These are phyloP conservation scores for Kwoniella bestiolae DNA, from an alignment of 768 basidiomycete genomes.

Conservation along the genomic window DNA sequence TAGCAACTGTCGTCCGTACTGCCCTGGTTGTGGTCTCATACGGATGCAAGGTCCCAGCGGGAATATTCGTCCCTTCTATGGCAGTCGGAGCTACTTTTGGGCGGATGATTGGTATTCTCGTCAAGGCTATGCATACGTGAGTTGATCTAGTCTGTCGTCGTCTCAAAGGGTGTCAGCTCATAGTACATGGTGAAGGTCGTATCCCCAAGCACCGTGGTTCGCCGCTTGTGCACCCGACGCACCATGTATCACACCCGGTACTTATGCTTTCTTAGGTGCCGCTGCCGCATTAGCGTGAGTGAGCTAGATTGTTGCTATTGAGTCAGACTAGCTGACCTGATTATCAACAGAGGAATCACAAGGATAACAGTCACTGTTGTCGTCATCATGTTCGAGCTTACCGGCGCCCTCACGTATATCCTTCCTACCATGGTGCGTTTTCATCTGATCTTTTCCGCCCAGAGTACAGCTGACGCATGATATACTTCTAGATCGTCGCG, in stretches of 20 bases:
- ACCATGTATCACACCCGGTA: constrained; percentile 97
- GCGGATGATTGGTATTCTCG: constrained; percentile 93
- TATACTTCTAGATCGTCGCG: constrained; percentile 77
- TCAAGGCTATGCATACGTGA: constrained; percentile 86
- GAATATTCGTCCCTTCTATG: constrained; percentile 99
- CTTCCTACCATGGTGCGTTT: constrained; percentile 93
- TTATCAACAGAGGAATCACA: constrained; percentile 77
- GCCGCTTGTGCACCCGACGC: constrained; percentile 86
- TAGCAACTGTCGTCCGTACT: constrained; percentile 87
- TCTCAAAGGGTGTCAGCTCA: not conserved
- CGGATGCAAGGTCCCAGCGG: constrained; percentile 94
- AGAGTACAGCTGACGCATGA: constrained; percentile 24
- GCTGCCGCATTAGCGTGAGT: constrained; percentile 88
- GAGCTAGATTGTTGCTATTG: not conserved
- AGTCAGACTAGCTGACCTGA: not conserved
- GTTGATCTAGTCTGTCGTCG: constrained; percentile 29
- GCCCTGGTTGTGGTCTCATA: constrained; percentile 89
- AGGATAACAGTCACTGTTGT: constrained; percentile 96
- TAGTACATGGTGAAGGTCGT: constrained; percentile 64
- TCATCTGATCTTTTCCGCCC: not conserved
- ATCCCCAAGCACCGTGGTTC: constrained; percentile 84
- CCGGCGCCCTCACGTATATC: constrained; percentile 95
- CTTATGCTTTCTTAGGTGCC: constrained; percentile 95
- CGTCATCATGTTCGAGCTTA: constrained; percentile 99
- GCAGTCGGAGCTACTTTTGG: constrained; percentile 97